Conservation (phyloP, 2,329 filamentous ascomycete genomes). For the Ophiostoma quercus region DNA sequence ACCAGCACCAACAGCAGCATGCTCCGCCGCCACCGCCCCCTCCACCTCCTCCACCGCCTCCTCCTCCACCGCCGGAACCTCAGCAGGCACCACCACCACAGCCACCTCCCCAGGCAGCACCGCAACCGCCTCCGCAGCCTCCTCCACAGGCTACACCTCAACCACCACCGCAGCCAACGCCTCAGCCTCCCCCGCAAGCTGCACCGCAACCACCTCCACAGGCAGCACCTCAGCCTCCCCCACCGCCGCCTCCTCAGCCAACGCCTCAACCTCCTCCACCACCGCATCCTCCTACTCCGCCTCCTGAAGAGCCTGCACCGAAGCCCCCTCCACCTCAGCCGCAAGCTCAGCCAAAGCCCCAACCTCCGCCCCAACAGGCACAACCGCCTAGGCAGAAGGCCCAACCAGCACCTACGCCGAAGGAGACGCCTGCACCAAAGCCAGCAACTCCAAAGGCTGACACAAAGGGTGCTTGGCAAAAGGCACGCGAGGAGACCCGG, state of each 20-base stretch:
- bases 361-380: not conserved
- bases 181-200: not conserved
- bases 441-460: slow-evolving; percentile 32
- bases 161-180: slow-evolving; percentile 7
- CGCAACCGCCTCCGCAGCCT: slow-evolving; percentile 1
- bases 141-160: slow-evolving; percentile 9
- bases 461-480: slow-evolving; percentile 58
- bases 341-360: not conserved
- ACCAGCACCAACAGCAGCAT: not conserved
- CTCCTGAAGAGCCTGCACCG: not conserved
- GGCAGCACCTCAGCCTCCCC: not conserved
- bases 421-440: slow-evolving; percentile 28
- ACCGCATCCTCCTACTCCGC: not conserved
- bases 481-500: slow-evolving; percentile 61
- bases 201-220: not conserved
- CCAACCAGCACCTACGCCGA: slow-evolving; percentile 20
- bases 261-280: slow-evolving; percentile 2
- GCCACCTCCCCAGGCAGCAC: slow-evolving; percentile 21
- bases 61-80: slow-evolving; percentile 12
- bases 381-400: slow-evolving; percentile 25
- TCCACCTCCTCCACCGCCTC: slow-evolving; percentile 10
- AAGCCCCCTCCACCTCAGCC: slow-evolving; percentile 7
- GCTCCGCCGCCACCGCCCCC: not conserved
- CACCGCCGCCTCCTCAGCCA: not conserved
- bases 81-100: slow-evolving; percentile 22